Base-by-base conservation (phyloP, 768 basidiomycete species). In the Boletus barrowsii region DNA sequence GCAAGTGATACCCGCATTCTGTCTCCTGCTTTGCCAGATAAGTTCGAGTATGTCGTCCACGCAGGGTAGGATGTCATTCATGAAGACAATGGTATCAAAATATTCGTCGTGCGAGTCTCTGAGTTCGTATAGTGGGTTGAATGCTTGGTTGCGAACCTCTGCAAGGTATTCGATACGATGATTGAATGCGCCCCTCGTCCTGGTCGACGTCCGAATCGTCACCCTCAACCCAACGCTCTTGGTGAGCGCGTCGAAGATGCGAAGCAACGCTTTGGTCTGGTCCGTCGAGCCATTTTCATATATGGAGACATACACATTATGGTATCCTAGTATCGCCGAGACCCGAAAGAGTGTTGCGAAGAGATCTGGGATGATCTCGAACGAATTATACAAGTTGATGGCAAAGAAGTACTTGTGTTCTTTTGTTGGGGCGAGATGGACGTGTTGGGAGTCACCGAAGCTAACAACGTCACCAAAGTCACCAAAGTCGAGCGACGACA, bases 161-260 rank as follows among this genome's bases (percentile, higher is more conserved):
- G 97, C 97, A 49, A 99, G 87, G 75, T 99, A 99, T 73, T 99
- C 97, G 78, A 99, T 99, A 49, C 97, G 95, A 71, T 99, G 97
- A 72, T 96, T 96, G 79, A 98, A 98, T 10, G 90, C 88, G 39
- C 97, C 97, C 29, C 96, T 81, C 10, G 90, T 95, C 57, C 97
- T 87, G 77, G 87, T 89, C 10, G 88, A 92, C 0, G 94, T 94
- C 55, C 93, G 85, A 65, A 99, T 98, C 63, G 88, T 90, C 57
- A 99, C 83, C 48, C 97, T 85, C 72, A 98, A 79, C 26, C 97
- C 97, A 54, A 96, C 92, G 46, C 84, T 86, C 42, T 88, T 79
- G 1, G 92, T 92, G 47, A 99, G 80, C 4, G 95, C 89, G 72
- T 96, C 94, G 68, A 98, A 98, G 49, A 98, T 94, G 47, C 90